Percentiles rank a stretch among this genome's conserved stretches.
phyloP scores from a whole-genome alignment of 83 land plant species.

The Thuja plicata region DNA sequence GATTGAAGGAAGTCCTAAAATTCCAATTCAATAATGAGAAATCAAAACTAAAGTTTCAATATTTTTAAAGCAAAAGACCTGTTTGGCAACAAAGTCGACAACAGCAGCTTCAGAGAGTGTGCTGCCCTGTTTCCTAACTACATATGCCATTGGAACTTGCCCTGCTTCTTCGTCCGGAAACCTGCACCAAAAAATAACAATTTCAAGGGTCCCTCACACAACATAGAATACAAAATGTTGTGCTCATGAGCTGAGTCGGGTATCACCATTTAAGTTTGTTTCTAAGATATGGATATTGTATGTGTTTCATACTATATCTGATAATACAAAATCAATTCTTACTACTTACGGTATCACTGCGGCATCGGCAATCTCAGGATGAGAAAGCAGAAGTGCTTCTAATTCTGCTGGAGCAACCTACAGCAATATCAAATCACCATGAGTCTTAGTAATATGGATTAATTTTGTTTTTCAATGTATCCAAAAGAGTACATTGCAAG shows the following conservation, averaged over 20 bases:
- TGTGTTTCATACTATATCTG: not conserved
- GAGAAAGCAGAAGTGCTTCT: slow-evolving; percentile 76
- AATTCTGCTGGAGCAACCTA: slow-evolving; percentile 89
- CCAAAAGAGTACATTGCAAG: not conserved
- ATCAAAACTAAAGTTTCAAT: not conserved
- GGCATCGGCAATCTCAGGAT: slow-evolving; percentile 72
- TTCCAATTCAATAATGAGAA: not conserved
- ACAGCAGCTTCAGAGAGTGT: slow-evolving; percentile 42
- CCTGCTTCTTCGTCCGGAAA: slow-evolving; percentile 83
- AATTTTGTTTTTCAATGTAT: not conserved
- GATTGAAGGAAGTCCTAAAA: not conserved
- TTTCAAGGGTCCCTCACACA: too few relatives aligned
- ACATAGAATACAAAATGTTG: too few relatives aligned
- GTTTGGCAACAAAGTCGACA: slow-evolving; percentile 71
- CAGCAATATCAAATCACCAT: not conserved
- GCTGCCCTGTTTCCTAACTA: slow-evolving; percentile 60
- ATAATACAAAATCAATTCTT: not conserved
- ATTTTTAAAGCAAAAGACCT: slow-evolving; percentile 40
- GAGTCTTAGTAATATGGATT: not conserved
- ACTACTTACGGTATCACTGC: slow-evolving; percentile 88
- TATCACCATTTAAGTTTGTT: not conserved
- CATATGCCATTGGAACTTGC: slow-evolving; percentile 79
- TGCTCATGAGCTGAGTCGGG: not conserved
- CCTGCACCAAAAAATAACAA: slow-evolving; percentile 28
- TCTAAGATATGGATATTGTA: not conserved